Conservation (phyloP, 2,329 filamentous ascomycete genomes). For the Chaetomiaceae sp. region DNA sequence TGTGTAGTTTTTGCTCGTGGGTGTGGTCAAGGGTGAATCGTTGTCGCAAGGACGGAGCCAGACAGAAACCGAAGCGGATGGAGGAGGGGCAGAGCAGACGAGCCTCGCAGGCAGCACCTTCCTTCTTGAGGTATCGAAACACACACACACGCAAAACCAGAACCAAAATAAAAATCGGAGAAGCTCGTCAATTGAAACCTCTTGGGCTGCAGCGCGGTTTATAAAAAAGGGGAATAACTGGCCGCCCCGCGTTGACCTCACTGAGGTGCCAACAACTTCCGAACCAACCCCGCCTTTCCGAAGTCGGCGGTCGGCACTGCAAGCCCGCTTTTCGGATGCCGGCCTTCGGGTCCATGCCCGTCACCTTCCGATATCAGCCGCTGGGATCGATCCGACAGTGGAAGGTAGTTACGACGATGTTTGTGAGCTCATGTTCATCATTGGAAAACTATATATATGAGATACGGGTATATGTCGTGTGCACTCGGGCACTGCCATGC, state of each 20-base stretch:
- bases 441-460: too few relatives aligned
- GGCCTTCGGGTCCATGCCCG: not conserved
- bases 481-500: too few relatives aligned
- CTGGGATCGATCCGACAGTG: not conserved
- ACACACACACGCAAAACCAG: not conserved
- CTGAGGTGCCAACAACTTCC: too few relatives aligned
- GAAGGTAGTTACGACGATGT: not conserved
- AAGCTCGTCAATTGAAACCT: not conserved
- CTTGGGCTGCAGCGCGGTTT: not conserved
- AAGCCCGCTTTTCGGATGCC: slow-evolving; percentile 9
- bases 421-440: slow-evolving; percentile 9
- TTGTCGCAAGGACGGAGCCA: too few relatives aligned
- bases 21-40: too few relatives aligned
- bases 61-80: too few relatives aligned
- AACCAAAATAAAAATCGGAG: not conserved
- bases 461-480: too few relatives aligned
- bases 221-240: not conserved
- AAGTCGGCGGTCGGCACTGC: slow-evolving; percentile 28
- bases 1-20: too few relatives aligned
- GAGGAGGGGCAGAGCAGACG: too few relatives aligned
- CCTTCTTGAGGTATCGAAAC: not conserved
- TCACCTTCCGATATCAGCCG: slow-evolving; percentile 5
- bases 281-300: slow-evolving; percentile 34
- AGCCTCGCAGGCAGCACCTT: too few relatives aligned
- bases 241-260: slow-evolving; percentile 1